Evolutionary conservation across 257 asterid species (phyloP).

Genomic region (Solanum dulcamara): DNA sequence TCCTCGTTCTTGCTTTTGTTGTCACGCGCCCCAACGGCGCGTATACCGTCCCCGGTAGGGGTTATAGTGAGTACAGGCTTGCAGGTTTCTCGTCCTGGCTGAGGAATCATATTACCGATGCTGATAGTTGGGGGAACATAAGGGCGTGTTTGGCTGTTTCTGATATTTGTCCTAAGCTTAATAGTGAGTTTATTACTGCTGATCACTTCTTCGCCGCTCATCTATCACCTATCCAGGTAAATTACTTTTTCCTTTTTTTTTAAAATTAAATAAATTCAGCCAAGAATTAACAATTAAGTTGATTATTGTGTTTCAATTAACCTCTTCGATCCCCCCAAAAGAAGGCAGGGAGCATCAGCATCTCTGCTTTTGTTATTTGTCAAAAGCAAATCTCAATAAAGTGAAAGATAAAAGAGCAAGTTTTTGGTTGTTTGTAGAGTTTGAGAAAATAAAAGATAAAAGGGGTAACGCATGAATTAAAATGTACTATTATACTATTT

Average conservation of each 20-base stretch:
- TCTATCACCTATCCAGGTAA: slow-evolving; percentile 83
- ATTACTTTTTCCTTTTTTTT: neutral
- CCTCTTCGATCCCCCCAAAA: too few relatives aligned
- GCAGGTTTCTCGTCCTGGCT: slow-evolving; percentile 66
- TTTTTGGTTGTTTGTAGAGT: neutral
- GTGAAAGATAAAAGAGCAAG: neutral
- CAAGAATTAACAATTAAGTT: neutral
- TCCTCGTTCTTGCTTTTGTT: slow-evolving; percentile 71
- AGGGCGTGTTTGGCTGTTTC: slow-evolving; percentile 86
- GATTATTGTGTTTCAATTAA: too few relatives aligned
- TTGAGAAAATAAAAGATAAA: neutral
- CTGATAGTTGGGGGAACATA: slow-evolving; percentile 61
- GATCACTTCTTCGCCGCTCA: slow-evolving; percentile 68
- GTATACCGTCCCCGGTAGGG: slow-evolving; percentile 44
- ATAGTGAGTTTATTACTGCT: slow-evolving; percentile 27
- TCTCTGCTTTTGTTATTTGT: neutral
- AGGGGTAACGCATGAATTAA: neutral
- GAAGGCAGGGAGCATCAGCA: neutral
- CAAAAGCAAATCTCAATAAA: neutral
- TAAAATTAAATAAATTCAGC: neutral
- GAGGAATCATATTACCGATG: slow-evolving; percentile 50
- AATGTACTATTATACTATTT: neutral
- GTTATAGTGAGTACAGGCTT: slow-evolving; percentile 54
- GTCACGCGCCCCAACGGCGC: slow-evolving; percentile 71
- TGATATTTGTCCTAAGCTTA: slow-evolving; percentile 45